Evolutionary conservation across 2,329 filamentous ascomycete genomes (phyloP).

Genomic region (Sporothrix mexicana): DNA sequence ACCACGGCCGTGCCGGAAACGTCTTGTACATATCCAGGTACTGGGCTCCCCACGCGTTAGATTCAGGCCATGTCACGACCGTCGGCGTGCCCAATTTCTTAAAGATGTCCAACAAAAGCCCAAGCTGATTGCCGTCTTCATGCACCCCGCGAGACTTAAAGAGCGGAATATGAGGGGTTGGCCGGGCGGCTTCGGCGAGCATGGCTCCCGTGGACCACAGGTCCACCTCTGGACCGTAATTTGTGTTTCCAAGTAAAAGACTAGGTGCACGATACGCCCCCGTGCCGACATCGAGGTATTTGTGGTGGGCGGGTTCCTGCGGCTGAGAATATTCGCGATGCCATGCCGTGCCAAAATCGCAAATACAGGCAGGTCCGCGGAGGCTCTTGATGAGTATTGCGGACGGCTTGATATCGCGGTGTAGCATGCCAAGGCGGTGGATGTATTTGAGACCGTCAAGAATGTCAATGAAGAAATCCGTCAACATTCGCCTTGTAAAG

Average conservation of each 20-base stretch:
- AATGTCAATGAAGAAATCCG: slow-evolving; percentile 54
- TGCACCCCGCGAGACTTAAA: slow-evolving; percentile 77
- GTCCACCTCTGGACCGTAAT: slow-evolving; percentile 76
- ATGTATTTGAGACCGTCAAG: slow-evolving; percentile 74
- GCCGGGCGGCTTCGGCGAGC: slow-evolving; percentile 73
- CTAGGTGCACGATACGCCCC: slow-evolving; percentile 90
- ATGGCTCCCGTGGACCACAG: slow-evolving; percentile 90
- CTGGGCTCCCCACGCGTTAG: slow-evolving; percentile 67
- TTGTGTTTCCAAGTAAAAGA: slow-evolving; percentile 79
- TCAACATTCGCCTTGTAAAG: too few species aligned
- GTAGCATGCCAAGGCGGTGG: slow-evolving; percentile 78
- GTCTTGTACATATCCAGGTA: slow-evolving; percentile 90
- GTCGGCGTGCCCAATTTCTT: slow-evolving; percentile 88
- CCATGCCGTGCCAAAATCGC: slow-evolving; percentile 93
- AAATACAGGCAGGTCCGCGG: slow-evolving; percentile 74
- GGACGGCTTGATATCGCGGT: slow-evolving; percentile 92
- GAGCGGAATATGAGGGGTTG: slow-evolving; percentile 60
- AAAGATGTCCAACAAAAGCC: slow-evolving; percentile 90
- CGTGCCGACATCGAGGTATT: slow-evolving; percentile 93
- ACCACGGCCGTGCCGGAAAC: slow-evolving; percentile 73
- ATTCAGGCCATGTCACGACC: slow-evolving; percentile 81
- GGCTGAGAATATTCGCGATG: slow-evolving; percentile 62
- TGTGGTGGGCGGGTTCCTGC: slow-evolving; percentile 68
- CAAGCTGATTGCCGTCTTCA: slow-evolving; percentile 89
- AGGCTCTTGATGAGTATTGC: slow-evolving; percentile 73